Conservation (phyloP, 2,329 filamentous ascomycete species). For the Claviceps monticola region DNA sequence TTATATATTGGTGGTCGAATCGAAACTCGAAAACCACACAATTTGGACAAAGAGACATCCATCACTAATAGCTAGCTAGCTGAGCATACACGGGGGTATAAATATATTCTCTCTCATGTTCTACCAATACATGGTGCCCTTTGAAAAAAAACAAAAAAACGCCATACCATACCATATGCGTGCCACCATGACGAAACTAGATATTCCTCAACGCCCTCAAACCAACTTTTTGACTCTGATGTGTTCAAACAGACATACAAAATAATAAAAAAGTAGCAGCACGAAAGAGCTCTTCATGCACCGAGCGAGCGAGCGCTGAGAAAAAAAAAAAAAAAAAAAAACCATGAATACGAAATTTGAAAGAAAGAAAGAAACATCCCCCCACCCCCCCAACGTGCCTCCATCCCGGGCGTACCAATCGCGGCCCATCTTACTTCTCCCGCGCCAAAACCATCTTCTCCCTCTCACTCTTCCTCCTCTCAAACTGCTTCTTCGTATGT, state of each 20-base stretch:
- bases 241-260: no score
- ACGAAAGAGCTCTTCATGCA: no score
- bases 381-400: neutral
- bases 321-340: neutral
- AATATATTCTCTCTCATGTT: no score
- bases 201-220: conserved; percentile 1
- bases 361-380: neutral
- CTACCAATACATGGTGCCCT: no score
- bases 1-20: no score
- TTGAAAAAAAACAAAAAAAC: no score
- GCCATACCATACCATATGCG: neutral
- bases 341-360: neutral
- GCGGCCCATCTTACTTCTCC: conserved; percentile 31
- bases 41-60: no score
- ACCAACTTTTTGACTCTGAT: neutral
- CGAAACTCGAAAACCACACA: no score
- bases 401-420: neutral
- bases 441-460: conserved; percentile 80
- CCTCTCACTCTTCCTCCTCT: conserved; percentile 61
- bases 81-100: no score
- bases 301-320: neutral
- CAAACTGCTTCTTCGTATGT: conserved; percentile 72
- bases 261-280: no score
- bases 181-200: neutral
- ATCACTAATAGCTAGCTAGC: no score